Evolutionary conservation across 257 asterid species (phyloP), one percentile per base, ranked within the genome.

Genomic region (Gentiana dahurica): DNA sequence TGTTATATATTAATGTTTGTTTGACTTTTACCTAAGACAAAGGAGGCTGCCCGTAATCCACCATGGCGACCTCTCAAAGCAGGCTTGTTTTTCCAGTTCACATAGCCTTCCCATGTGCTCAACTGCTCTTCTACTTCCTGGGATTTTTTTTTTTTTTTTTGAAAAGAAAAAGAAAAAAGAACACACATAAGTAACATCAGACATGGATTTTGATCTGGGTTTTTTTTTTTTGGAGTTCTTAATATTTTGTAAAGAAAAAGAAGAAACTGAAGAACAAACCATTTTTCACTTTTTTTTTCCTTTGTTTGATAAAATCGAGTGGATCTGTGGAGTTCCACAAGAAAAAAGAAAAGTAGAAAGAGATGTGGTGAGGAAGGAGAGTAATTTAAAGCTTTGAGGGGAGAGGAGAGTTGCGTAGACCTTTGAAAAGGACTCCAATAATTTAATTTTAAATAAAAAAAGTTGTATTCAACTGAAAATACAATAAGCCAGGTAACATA

Each of bases 11-110:
- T 24, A 24, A 24, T 24, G 24, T 24, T 24, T 24, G 24, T 24
- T 24, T 24, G 24, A 24, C 24, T 24, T 12, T 62, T 60, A 87
- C 98, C 95, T 70, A 90, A 65, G 68, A 90, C 98, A 55, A 90
- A 90, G 57, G 91, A 81, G 49, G 96, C 87, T 47, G 96, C 95
- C 34, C 73, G 47, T 89, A 90, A 80, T 77, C 96, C 98, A 12
- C 95, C 98, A 70, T 87, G 98, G 12, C 67, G 67, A 76, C 59
- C 70, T 74, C 71, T 69, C 8, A 71, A 7, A 9, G 96, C 89
- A 12, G 91, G 81, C 58, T 34, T 82, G 15, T 88, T 86, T 54
- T 77, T 82, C 91, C 95, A 90, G 61, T 82, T 79, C 2, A 79
- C 96, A 73, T 87, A 90, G 4, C 94, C 95, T 55, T 84, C 84